These are phyloP conservation scores for Zymoseptoria brevis DNA, from an alignment of 2,329 filamentous ascomycete genomes.

Conservation along the genomic window DNA sequence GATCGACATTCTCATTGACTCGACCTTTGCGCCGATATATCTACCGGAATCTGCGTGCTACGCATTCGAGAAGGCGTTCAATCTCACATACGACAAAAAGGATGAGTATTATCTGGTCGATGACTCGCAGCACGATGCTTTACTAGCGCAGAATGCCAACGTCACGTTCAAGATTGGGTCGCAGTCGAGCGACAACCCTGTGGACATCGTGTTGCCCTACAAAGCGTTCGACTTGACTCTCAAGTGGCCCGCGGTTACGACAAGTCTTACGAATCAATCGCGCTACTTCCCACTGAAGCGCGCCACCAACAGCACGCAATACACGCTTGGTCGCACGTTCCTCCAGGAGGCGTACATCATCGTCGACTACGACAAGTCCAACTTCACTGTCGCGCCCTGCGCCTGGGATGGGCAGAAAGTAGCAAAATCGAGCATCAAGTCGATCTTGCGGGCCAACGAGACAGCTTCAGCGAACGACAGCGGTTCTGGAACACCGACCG, in stretches of 20 bases:
- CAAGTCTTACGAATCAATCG: slow-evolving; percentile 16
- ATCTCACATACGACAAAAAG: slow-evolving; percentile 26
- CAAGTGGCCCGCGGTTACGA: slow-evolving; percentile 23
- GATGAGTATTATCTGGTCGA: slow-evolving; percentile 30
- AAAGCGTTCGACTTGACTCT: slow-evolving; percentile 29
- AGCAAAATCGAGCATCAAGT: slow-evolving; percentile 18
- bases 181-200: slow-evolving; percentile 18
- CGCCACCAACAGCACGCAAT: slow-evolving; percentile 28
- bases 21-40: slow-evolving; percentile 57
- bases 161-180: slow-evolving; percentile 30
- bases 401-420: slow-evolving; percentile 23
- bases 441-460: slow-evolving; percentile 24
- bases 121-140: slow-evolving; percentile 22
- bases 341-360: slow-evolving; percentile 34
- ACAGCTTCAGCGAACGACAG: slow-evolving; percentile 6
- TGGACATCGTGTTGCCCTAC: slow-evolving; percentile 32
- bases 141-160: slow-evolving; percentile 22
- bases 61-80: slow-evolving; percentile 31
- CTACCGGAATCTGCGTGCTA: slow-evolving; percentile 43
- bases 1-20: slow-evolving; percentile 50
- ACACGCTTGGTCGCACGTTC: slow-evolving; percentile 31
- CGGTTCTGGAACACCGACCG: slow-evolving; percentile 21
- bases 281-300: slow-evolving; percentile 31
- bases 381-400: slow-evolving; percentile 32
- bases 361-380: slow-evolving; percentile 30